Conservation (phyloP, 2,329 filamentous ascomycete species). For the Penicillium sp. region DNA sequence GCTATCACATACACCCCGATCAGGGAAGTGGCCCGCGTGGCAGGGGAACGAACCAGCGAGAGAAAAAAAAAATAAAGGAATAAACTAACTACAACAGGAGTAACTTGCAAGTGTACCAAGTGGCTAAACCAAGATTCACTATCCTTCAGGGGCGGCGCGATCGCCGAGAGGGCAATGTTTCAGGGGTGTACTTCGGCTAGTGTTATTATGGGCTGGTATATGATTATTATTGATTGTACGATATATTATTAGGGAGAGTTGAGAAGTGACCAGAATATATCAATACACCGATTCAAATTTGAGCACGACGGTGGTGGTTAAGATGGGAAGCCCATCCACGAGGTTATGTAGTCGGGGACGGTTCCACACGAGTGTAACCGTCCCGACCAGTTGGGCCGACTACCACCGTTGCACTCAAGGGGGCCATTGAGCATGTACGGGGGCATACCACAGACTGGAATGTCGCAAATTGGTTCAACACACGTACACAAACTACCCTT, state of each 20-base stretch:
- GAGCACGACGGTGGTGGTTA: background rate
- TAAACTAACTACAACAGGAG: background rate
- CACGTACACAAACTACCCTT: slow-evolving; percentile 3
- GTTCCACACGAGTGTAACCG: slow-evolving; percentile 38
- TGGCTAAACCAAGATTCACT: background rate
- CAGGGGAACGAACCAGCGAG: background rate
- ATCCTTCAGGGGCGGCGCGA: background rate
- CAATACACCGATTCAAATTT: background rate
- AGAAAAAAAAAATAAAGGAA: background rate
- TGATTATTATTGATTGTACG: background rate
- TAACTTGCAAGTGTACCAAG: background rate
- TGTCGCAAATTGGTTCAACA: slow-evolving; percentile 13
- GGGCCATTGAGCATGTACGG: slow-evolving; percentile 32
- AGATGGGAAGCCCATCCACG: slow-evolving; percentile 10
- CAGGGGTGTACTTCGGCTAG: background rate
- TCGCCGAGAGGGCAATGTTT: background rate
- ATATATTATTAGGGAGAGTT: background rate
- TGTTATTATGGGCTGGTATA: background rate
- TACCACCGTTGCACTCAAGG: slow-evolving; percentile 41
- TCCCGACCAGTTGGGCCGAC: slow-evolving; percentile 33
- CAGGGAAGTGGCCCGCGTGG: slow-evolving; percentile 2
- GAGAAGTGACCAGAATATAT: background rate
- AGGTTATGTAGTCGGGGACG: slow-evolving; percentile 25
- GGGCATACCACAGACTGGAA: slow-evolving; percentile 28
- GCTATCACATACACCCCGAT: slow-evolving; percentile 12